Conservation (phyloP, 129 eudicot genomes). For the Glebionis coronaria region DNA sequence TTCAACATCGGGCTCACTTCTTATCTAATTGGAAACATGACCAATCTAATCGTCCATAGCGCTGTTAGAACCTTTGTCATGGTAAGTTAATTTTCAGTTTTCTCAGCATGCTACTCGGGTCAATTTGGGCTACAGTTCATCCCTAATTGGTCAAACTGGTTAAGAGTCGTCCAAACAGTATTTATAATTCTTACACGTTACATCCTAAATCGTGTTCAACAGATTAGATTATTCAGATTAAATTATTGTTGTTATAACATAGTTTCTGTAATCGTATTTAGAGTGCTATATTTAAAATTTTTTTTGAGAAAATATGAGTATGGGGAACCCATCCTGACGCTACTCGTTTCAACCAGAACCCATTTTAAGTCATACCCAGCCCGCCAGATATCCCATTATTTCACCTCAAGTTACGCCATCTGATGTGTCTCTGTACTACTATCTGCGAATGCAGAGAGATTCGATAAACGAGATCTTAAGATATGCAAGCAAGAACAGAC, state of each 20-base stretch:
- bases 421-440: neutral
- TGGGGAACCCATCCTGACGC: too few species aligned
- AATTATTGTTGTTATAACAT: neutral
- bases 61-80: constrained; percentile 53
- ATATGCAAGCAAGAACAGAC: constrained; percentile 63
- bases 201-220: neutral
- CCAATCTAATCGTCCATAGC: constrained; percentile 68
- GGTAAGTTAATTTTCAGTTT: constrained; percentile 28
- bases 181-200: neutral
- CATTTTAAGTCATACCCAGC: neutral
- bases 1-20: constrained; percentile 81
- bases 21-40: constrained; percentile 76
- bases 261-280: neutral
- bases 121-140: neutral
- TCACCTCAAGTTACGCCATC: neutral
- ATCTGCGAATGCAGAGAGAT: constrained; percentile 49
- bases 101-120: neutral
- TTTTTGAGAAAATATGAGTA: too few species aligned
- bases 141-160: neutral
- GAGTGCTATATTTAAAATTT: neutral
- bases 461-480: constrained; percentile 59
- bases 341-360: neutral
- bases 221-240: neutral
- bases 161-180: neutral
- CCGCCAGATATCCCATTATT: too few species aligned